Conservation (phyloP, 1,139 yeast species). For the Diutina scorzettiae region DNA sequence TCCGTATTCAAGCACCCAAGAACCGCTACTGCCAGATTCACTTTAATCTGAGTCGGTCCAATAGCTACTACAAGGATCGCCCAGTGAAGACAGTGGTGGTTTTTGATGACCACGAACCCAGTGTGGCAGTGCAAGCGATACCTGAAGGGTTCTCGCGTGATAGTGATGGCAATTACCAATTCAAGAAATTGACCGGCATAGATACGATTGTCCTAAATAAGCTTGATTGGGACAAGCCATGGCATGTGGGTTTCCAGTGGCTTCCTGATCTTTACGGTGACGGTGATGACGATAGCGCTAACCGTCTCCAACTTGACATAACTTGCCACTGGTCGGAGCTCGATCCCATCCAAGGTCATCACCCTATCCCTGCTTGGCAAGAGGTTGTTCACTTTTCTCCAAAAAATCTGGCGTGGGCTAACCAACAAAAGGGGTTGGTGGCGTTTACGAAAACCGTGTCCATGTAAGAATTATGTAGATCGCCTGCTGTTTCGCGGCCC, state of each 20-base stretch:
- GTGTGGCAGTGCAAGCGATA: constrained; percentile 9
- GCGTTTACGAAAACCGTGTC: constrained; percentile 35
- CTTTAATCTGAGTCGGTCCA: constrained; percentile 33
- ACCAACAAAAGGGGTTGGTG: constrained; percentile 55
- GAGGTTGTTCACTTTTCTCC: constrained; percentile 62
- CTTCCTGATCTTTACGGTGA: constrained; percentile 50
- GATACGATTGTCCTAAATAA: constrained; percentile 52
- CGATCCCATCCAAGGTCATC: constrained; percentile 18
- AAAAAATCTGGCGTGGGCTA: constrained; percentile 50
- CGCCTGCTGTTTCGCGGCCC: no score
- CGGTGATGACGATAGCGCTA: constrained; percentile 23
- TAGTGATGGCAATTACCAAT: constrained; percentile 38
- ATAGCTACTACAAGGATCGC: constrained; percentile 18
- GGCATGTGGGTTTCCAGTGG: constrained; percentile 67
- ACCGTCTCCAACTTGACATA: constrained; percentile 40
- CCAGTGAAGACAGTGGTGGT: constrained; percentile 55
- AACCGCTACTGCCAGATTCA: constrained; percentile 51
- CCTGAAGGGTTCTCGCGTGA: constrained; percentile 45
- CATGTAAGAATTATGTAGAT: no score
- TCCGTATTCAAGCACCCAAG: constrained; percentile 44
- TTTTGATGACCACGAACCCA: constrained; percentile 21
- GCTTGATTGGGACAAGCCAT: constrained; percentile 44
- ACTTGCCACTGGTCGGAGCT: constrained; percentile 71
- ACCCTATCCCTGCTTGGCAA: constrained; percentile 49
- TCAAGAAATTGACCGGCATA: constrained; percentile 48